Base-by-base conservation (phyloP, 352 stramenopile species). In the Globisporangium splendens region DNA sequence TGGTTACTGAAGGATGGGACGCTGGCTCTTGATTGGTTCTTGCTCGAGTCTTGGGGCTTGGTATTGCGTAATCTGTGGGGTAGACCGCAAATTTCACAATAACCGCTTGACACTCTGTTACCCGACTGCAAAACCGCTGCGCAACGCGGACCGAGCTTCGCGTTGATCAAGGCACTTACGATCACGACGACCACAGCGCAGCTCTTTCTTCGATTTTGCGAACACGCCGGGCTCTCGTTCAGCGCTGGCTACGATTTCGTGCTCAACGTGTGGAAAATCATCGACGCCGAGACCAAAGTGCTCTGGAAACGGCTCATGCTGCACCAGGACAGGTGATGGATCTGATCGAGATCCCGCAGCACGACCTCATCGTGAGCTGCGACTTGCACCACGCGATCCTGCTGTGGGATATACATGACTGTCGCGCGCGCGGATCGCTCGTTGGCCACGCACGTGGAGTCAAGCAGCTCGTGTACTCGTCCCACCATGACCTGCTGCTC, bases 351-450 rank as follows among this genome's bases (percentile, higher is more conserved):
- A 77, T 94, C 8, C 74, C 75, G 10, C n/a, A 72, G 11, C 87
- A 96, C 51, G 83, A 90, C 48, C 52, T 96, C 38, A 43, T 96
- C 2, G 77, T 80, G 21, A 94, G 74, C 46, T 93, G 84, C 50
- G 80, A 89, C 59, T 69, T 96, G 2, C 72, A 86, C 15, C 65
- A 73, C n/a, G 75, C 52, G 8, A 82, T 96, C 46, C 68, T 86
- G 50, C 62, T 96, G 6, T 96, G 88, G 88, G 86, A 93, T 51
- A 65, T 93, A 22, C 75, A 86, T 14, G 83, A 93, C 46, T 88
- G 79, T n/a, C 72, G 79, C 0, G 46, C 59, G 10, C 77, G 83
- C 1, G 86, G 85, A 0, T 53, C 70, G 11, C 76, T 96, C 4
- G 28, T 73, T 0, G 79, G 69, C 2, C 88, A 96, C 55, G 75